Evolutionary conservation across 75 land plant genomes (phyloP).

Genomic region (Cunninghamia lanceolata): DNA sequence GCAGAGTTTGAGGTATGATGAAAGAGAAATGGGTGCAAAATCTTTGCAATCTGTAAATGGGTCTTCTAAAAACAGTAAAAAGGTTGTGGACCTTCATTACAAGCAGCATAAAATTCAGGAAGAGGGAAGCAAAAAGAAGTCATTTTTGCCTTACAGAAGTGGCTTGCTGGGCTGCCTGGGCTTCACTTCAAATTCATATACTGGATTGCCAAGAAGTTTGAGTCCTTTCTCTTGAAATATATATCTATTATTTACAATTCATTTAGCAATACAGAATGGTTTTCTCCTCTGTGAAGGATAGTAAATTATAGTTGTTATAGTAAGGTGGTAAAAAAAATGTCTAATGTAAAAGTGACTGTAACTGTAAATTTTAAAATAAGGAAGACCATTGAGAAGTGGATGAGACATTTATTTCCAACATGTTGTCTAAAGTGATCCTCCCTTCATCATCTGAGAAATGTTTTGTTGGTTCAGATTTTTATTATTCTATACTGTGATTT

Average conservation of each 20-base stretch:
- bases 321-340: too few relatives aligned
- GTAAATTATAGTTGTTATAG: too few relatives aligned
- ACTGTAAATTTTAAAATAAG: too few relatives aligned
- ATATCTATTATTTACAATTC: neutral
- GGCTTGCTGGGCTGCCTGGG: constrained; percentile 79
- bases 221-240: constrained; percentile 3
- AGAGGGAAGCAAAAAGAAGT: constrained; percentile 41
- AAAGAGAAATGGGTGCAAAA: neutral
- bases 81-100: constrained; percentile 38
- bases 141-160: constrained; percentile 51
- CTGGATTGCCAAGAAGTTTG: neutral
- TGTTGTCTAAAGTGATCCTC: too few relatives aligned
- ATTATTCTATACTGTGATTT: too few relatives aligned
- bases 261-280: neutral
- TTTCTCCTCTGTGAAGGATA: too few relatives aligned
- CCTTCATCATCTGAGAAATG: too few relatives aligned
- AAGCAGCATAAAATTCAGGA: constrained; percentile 40
- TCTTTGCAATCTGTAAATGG: neutral
- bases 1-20: constrained; percentile 8
- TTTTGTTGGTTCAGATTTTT: too few relatives aligned
- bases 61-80: neutral
- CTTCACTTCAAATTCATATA: constrained; percentile 28
- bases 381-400: too few relatives aligned
- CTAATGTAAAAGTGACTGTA: too few relatives aligned
- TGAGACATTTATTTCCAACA: too few relatives aligned